Evolutionary conservation across 768 basidiomycete genomes (phyloP), one percentile per base, ranked within the genome.

Genomic region (Boletus rubropictus): DNA sequence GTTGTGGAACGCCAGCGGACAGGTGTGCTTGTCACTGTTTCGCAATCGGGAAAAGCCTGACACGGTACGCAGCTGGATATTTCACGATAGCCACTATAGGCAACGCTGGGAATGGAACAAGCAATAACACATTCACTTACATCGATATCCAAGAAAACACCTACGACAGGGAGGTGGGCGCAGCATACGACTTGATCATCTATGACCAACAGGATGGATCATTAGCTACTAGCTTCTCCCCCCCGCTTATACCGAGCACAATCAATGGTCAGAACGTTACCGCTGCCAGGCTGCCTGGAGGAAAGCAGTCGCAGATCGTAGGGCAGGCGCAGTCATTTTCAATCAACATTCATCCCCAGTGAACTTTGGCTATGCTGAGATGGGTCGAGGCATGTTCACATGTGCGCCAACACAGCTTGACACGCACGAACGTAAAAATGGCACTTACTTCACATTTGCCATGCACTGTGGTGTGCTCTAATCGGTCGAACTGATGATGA

Each of bases 81-180:
- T 78, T 80, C 63, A 63, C 66, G 11, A 55, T 69, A 1, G 61
- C 68, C 1, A 59, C 71, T 27, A 63, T 66, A 1, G 78, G 79
- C 11, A 81, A 79, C 58, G 63, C 64, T 7, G 85, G 81, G 1
- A 85, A 85, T 45, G 85, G 86, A 24, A 84, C 82, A 6, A 86
- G 71, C 64, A 78, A 75, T 65, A 88, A 88, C 60, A 75, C 73
- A 1, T 81, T 89, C 64, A 64, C 61, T 28, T 90, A 87, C 58
- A 52, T 61, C 10, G 84, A 89, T 59, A 54, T 56, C 37, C 63
- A 65, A 6, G 81, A 79, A 41, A 82, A 88, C 63, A 84, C 84
- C 0, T 89, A 74, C 62, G 62, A 65, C 45, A 71, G 85, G 46
- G 57, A 68, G 20, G 85, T 89, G 44, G 70, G 79, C 50, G 81